Evolutionary conservation across 2,329 filamentous ascomycete species (phyloP).

Genomic region (Aspergillus phoenicis): DNA sequence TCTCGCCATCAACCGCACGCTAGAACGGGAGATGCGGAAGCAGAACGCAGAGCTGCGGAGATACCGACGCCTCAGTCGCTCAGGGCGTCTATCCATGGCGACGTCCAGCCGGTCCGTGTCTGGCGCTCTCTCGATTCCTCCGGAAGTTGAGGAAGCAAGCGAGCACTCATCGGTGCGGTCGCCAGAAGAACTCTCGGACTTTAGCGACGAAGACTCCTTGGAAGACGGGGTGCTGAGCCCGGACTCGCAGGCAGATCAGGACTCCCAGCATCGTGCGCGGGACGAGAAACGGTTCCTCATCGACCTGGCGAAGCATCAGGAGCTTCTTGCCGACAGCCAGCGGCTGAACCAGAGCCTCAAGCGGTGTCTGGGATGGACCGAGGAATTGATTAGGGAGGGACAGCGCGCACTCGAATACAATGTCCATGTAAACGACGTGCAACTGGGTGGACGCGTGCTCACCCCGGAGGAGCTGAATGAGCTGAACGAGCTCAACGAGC

Average conservation of each 20-base stretch:
- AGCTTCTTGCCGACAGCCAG: constrained; percentile 84
- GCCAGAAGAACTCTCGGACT: constrained; percentile 42
- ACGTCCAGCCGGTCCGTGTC: constrained; percentile 51
- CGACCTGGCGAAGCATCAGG: constrained; percentile 85
- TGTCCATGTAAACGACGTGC: constrained; percentile 76
- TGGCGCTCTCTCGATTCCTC: constrained; percentile 50
- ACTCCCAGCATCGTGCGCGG: constrained; percentile 61
- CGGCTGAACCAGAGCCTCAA: constrained; percentile 95
- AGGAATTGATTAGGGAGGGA: constrained; percentile 85
- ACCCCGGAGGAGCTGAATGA: constrained; percentile 64
- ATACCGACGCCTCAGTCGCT: constrained; percentile 80
- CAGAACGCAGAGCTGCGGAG: constrained; percentile 85
- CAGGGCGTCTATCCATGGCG: constrained; percentile 70
- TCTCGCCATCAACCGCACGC: constrained; percentile 88
- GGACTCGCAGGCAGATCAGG: constrained; percentile 38
- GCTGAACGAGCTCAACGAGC: constrained; percentile 11
- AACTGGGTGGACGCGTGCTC: constrained; percentile 79
- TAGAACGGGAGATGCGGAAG: constrained; percentile 88
- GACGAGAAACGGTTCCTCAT: constrained; percentile 83
- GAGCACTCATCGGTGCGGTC: constrained; percentile 35
- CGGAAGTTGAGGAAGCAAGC: constrained; percentile 45
- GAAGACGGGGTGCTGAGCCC: constrained; percentile 43
- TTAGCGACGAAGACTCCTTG: constrained; percentile 42
- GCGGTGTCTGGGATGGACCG: constrained; percentile 84
- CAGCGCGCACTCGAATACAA: constrained; percentile 83